phyloP scores from a whole-genome alignment of 2,329 filamentous ascomycete genomes.

The Chrysosporium keratinophilum region DNA sequence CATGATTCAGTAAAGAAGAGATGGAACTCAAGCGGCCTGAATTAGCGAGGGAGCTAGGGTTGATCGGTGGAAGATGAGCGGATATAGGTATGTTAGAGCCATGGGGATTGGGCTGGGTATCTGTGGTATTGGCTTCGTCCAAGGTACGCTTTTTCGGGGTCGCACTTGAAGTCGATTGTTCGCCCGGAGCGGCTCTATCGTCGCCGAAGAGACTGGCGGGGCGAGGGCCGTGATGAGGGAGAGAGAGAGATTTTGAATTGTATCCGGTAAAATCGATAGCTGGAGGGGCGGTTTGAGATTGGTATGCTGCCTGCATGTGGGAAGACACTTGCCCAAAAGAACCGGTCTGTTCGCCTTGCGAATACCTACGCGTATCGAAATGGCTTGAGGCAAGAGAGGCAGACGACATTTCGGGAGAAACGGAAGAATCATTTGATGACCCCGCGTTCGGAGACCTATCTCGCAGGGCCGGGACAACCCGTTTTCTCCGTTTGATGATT shows the following conservation, averaged over 20 bases:
- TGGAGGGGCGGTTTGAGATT: constrained; percentile 31
- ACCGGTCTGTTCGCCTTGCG: constrained; percentile 23
- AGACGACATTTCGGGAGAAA: constrained; percentile 33
- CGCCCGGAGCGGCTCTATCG: neutral
- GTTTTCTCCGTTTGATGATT: constrained; percentile 89
- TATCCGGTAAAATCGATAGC: constrained; percentile 44
- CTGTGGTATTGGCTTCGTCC: constrained; percentile 25
- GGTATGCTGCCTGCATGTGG: constrained; percentile 3
- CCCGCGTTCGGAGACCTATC: constrained; percentile 37
- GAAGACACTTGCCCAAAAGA: constrained; percentile 21
- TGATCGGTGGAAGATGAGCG: constrained; percentile 33
- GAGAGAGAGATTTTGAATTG: constrained; percentile 25
- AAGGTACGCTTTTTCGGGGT: constrained; percentile 30
- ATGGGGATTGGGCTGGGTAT: constrained; percentile 22
- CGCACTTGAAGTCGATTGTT: constrained; percentile 12
- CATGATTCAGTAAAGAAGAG: constrained; percentile 61
- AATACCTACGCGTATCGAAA: constrained; percentile 27
- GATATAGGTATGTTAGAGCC: constrained; percentile 26
- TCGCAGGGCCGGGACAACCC: constrained; percentile 69
- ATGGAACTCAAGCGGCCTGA: constrained; percentile 61
- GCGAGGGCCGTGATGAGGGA: constrained; percentile 25
- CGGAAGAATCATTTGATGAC: constrained; percentile 36
- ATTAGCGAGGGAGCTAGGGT: constrained; percentile 22
- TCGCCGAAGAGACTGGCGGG: constrained; percentile 15
- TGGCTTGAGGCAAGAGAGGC: constrained; percentile 22